Conservation (phyloP, 176 grass and related monocot genomes). For the Tillandsia leiboldiana region DNA sequence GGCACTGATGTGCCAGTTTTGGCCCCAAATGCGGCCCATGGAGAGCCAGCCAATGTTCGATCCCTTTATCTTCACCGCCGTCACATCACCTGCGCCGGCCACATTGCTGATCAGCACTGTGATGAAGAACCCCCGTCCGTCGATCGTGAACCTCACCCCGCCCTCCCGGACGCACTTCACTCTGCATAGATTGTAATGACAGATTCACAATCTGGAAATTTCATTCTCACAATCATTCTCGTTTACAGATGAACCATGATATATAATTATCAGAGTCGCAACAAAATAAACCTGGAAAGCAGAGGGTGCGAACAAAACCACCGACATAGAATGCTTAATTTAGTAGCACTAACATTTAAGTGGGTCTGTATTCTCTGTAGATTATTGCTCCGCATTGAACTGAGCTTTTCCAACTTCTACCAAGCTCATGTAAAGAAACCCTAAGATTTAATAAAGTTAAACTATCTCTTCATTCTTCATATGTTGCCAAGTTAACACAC, state of each 20-base stretch:
- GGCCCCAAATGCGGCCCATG: conserved; percentile 92
- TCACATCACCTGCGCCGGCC: conserved; percentile 69
- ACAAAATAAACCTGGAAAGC: too few relatives aligned
- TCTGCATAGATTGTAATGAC: conserved; percentile 32
- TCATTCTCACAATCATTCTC: not conserved
- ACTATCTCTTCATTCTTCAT: too few relatives aligned
- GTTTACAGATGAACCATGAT: not conserved
- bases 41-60: conserved; percentile 70
- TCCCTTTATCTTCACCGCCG: conserved; percentile 82
- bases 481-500: too few relatives aligned
- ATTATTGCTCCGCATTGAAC: too few relatives aligned
- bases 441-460: too few relatives aligned
- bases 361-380: too few relatives aligned
- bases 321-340: too few relatives aligned
- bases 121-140: conserved; percentile 59
- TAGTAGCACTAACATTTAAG: too few relatives aligned
- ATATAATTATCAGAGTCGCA: too few relatives aligned
- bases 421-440: too few relatives aligned
- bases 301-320: too few relatives aligned
- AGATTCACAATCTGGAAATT: conserved; percentile 5
- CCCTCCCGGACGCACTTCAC: conserved; percentile 82
- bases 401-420: too few relatives aligned
- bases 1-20: conserved; percentile 88
- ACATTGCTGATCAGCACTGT: conserved; percentile 86
- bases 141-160: conserved; percentile 56